Evolutionary conservation across 495 filamentous ascomycete species (phyloP).

Genomic region (Neurospora sp.): DNA sequence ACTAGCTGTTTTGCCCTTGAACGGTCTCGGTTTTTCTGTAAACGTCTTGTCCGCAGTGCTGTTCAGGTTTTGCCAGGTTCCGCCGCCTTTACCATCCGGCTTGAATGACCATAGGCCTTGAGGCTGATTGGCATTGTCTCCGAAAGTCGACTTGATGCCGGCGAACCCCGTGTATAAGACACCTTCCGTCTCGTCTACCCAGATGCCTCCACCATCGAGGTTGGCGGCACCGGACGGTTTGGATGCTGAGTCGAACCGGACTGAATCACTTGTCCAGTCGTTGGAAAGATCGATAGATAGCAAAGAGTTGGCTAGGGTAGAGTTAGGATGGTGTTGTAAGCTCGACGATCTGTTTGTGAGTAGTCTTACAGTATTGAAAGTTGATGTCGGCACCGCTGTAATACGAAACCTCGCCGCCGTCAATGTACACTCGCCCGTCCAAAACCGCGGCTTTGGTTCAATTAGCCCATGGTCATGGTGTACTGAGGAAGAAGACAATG

Average conservation of each 20-base stretch:
- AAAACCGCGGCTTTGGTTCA: slow-evolving; percentile 11
- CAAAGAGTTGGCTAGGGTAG: slow-evolving; percentile 8
- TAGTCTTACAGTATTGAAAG: slow-evolving; percentile 13
- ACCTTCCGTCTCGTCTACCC: slow-evolving; percentile 9
- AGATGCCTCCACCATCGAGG: slow-evolving; percentile 11
- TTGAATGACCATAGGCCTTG: slow-evolving; percentile 15
- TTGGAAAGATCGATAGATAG: slow-evolving; percentile 12
- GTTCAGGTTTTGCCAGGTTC: slow-evolving; percentile 14
- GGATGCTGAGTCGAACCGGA: slow-evolving; percentile 6
- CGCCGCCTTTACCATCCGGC: slow-evolving; percentile 4
- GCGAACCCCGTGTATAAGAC: slow-evolving; percentile 16
- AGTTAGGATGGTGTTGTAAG: neutral
- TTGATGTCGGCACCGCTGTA: neutral
- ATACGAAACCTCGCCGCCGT: slow-evolving; percentile 16
- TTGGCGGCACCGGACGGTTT: slow-evolving; percentile 9
- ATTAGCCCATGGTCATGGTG: neutral
- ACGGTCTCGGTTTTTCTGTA: slow-evolving; percentile 6
- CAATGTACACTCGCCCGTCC: slow-evolving; percentile 13
- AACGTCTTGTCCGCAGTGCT: slow-evolving; percentile 9
- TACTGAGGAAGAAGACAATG: neutral
- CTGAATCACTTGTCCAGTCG: slow-evolving; percentile 10
- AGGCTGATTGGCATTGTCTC: slow-evolving; percentile 1
- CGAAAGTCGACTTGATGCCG: slow-evolving; percentile 6
- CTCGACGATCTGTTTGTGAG: neutral
- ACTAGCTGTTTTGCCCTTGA: slow-evolving; percentile 6